These are phyloP conservation scores for Xanthoconium stramineum DNA, from an alignment of 768 basidiomycete species.

Conservation along the genomic window DNA sequence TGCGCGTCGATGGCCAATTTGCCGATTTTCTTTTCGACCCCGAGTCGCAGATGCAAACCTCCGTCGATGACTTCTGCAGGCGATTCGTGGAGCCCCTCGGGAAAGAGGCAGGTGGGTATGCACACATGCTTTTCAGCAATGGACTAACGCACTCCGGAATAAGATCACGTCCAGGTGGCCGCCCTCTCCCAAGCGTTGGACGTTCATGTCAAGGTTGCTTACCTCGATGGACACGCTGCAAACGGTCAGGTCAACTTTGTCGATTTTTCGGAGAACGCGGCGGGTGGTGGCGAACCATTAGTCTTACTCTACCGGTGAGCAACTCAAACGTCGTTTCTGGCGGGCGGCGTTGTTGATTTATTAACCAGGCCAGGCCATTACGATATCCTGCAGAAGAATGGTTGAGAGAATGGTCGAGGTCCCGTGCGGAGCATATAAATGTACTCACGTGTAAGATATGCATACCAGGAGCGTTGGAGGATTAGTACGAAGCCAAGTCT, in stretches of 20 bases:
- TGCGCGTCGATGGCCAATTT: conserved; percentile 57
- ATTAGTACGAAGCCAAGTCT: no score
- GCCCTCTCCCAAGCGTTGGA: conserved; percentile 69
- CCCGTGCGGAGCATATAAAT: background rate
- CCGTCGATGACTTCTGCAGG: conserved; percentile 67
- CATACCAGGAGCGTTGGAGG: background rate
- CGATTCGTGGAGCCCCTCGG: conserved; percentile 73
- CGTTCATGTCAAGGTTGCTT: conserved; percentile 70
- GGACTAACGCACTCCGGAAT: background rate
- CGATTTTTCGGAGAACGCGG: conserved; percentile 51
- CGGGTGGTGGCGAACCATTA: conserved; percentile 48
- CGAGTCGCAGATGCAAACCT: conserved; percentile 57
- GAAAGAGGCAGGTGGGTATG: conserved; percentile 64
- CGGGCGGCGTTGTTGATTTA: background rate
- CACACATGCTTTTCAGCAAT: background rate
- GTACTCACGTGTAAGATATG: conserved; percentile 8
- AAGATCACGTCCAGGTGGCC: conserved; percentile 80
- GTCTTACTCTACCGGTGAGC: conserved; percentile 73
- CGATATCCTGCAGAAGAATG: conserved; percentile 50
- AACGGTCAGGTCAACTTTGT: conserved; percentile 62
- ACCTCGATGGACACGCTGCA: conserved; percentile 64
- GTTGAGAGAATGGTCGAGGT: conserved; percentile 1
- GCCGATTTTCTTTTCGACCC: conserved; percentile 75
- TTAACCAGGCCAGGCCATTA: conserved; percentile 77
- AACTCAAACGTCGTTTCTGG: background rate